phyloP scores from a whole-genome alignment of 2,329 filamentous ascomycete genomes.

The Fusarium multiceps region DNA sequence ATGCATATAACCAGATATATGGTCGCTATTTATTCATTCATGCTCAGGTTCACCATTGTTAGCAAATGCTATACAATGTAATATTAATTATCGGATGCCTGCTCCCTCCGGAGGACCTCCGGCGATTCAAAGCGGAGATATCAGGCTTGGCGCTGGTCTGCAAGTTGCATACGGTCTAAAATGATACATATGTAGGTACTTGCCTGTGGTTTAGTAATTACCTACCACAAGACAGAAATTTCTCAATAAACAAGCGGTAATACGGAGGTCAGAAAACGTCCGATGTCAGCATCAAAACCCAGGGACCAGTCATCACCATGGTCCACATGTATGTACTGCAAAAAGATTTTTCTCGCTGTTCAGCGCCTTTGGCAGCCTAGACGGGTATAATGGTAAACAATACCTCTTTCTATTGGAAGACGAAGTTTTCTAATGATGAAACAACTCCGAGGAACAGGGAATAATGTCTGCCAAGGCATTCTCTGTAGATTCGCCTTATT shows the following conservation, averaged over 20 bases:
- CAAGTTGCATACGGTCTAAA: not conserved
- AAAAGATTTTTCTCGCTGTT: constrained; percentile 2
- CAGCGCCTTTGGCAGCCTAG: not conserved
- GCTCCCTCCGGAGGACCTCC: constrained; percentile 18
- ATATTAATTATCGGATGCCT: not conserved
- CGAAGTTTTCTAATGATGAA: not conserved
- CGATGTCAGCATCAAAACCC: not conserved
- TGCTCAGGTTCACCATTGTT: not conserved
- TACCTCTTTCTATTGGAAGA: not conserved
- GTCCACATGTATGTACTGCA: not conserved
- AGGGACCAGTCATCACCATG: not conserved
- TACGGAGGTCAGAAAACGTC: not conserved
- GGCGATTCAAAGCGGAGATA: not conserved
- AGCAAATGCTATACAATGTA: not conserved
- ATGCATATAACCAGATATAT: not conserved
- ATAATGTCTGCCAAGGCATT: not conserved
- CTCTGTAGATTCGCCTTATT: not conserved
- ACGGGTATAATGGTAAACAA: not conserved
- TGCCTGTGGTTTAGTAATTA: not conserved
- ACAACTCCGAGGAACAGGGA: not conserved
- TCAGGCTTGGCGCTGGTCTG: not conserved
- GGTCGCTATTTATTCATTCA: not conserved
- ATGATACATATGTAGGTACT: not conserved
- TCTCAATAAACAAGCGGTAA: not conserved
- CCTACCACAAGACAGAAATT: constrained; percentile 1